Base-by-base conservation (phyloP, 306 rosid species). In the Geum urbanum region DNA sequence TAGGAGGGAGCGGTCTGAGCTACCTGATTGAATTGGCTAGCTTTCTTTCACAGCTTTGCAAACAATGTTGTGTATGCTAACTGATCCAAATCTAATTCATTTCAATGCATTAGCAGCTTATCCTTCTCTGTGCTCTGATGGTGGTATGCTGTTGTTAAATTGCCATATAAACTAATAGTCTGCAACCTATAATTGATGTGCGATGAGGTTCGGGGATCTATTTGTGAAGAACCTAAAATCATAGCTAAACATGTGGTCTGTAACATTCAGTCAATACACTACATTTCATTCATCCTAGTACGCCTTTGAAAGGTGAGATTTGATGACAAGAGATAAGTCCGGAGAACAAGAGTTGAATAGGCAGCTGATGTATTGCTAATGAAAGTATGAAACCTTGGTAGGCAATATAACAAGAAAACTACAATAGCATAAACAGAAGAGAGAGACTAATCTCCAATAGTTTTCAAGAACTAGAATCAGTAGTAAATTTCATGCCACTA, bases 1-100 rank as follows among this genome's bases (percentile, higher is more conserved):
- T 7, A 82, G 73, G 79, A 83, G 94, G 82, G 96, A 90, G 77
- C 85, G 84, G 20, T 83, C 89, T 66, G 98, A 94, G 86, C 87
- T 94, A 67, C 96, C 88, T 37, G 91, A 91, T 63, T 91, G 86
- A 86, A 60, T 56, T 61, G 48, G 13, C 69, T n/a, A 59, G n/a
- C 12, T 49, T 77, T 58, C 16, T n/a, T 66, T 49, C 43, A 16
- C 24, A 6, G 39, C 69, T 70, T 53, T 77, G 80, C 71, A 43
- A 51, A 56, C 62, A 39, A 20, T 58, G 63, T 59, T 35, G 51
- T 12, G 18, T 11, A 45, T 6, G 43, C 50, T 9, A 61, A 9
- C 35, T 44, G 52, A 35, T 20, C 12, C 19, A 61, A 72, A 39
- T 72, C 6, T 48, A 19, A 18, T 37, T 50, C 39, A 20, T 39